Evolutionary conservation across 2,329 filamentous ascomycete genomes (phyloP), one percentile per base, ranked within the genome.

Genomic region (Neonectria faginata): DNA sequence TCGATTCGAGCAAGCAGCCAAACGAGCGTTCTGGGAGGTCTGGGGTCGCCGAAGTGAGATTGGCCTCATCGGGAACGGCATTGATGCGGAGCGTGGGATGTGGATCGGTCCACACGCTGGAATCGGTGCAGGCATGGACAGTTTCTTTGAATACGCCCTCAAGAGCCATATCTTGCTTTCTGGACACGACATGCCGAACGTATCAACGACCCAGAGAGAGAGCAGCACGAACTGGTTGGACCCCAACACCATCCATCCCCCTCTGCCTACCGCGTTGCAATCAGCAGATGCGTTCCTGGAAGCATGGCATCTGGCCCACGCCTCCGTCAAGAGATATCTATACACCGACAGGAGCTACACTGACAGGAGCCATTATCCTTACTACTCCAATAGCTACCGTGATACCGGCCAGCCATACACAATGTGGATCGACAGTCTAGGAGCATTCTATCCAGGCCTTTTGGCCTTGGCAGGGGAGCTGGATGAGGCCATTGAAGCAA

Each of bases 91-190:
- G 76, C 91, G 89, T 29, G 96, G 95, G 0, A 86, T 91, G 70
- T 99, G 96, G 96, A 90, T 96, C 36, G 91, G 91, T 9, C 87
- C 92, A 2, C 94, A 93, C 77, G 91, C 95, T n/a, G 95, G 96
- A 31, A 97, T 99, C 71, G 96, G 96, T 54, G 96, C 96, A 8
- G 96, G 96, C 42, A 93, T 97, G 74, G 96, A 99, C 81, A 97
- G 94, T 80, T 99, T 99, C 81, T 98, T 97, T 75, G 96, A 99
- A 80, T 99, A 99, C 79, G 94, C 96, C 3, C 86, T 98, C 73
- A 99, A 99, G 80, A 94, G 94, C 18, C 90, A 97, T 75, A 92
- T 99, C 64, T 81, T 99, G 25, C 87, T 98, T 22, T 97, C 95
- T 2, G 92, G 93, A 1, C 88, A 91, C 62, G 85, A 84, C 14